Evolutionary conservation across 2,329 filamentous ascomycete genomes (phyloP).

Genomic region (Sarocladiaceae sp.): DNA sequence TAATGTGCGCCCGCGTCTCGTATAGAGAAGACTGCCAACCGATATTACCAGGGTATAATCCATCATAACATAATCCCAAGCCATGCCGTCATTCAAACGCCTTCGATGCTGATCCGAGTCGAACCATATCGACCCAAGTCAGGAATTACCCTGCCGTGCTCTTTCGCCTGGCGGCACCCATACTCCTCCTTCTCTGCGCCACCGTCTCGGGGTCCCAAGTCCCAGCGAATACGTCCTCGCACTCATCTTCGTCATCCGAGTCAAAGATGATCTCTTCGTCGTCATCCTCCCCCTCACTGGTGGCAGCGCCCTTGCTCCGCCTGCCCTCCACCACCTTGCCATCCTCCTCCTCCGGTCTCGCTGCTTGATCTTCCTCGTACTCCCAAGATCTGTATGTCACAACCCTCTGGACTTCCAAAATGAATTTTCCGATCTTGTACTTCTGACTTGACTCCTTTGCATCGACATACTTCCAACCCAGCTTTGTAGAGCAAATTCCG

Average conservation of each 20-base stretch:
- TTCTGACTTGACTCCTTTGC: constrained; percentile 52
- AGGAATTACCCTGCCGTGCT: background rate
- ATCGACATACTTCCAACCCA: constrained; percentile 65
- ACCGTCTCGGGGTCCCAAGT: constrained; percentile 51
- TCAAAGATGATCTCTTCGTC: constrained; percentile 46
- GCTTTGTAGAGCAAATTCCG: constrained; percentile 44
- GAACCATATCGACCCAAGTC: background rate
- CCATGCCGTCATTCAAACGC: background rate
- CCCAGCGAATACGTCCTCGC: constrained; percentile 58
- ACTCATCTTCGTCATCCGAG: constrained; percentile 60
- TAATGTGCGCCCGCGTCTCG: background rate
- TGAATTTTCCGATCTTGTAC: constrained; percentile 66
- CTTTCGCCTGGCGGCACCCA: constrained; percentile 24
- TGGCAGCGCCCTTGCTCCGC: background rate
- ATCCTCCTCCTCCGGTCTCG: constrained; percentile 6
- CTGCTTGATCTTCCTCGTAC: constrained; percentile 14
- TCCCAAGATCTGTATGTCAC: constrained; percentile 48
- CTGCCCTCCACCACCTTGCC: background rate
- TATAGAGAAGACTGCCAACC: no score
- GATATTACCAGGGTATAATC: background rate
- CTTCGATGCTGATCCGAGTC: background rate
- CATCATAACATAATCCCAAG: background rate
- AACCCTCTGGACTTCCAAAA: constrained; percentile 55
- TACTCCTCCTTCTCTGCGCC: constrained; percentile 37
- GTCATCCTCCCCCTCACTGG: background rate